Conservation (phyloP, 768 basidiomycete genomes). For the Cubamyces lactineus region DNA sequence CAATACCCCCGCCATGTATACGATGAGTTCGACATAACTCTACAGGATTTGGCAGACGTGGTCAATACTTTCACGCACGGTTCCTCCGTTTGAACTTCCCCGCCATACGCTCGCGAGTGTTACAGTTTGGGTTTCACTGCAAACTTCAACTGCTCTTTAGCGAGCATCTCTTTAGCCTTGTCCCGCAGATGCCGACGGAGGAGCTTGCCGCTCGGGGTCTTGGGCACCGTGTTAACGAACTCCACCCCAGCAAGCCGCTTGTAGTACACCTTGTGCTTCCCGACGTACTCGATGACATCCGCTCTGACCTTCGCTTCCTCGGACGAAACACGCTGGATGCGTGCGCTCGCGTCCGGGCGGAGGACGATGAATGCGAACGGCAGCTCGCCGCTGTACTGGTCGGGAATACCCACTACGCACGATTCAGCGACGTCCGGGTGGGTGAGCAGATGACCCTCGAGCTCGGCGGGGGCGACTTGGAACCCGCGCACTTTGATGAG, state of each 20-base stretch:
- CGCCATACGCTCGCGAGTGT: background rate
- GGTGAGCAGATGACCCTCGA: constrained; percentile 41
- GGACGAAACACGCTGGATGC: constrained; percentile 21
- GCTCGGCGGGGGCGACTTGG: constrained; percentile 41
- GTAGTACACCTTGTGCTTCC: constrained; percentile 37
- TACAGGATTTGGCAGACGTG: no score
- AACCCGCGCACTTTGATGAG: constrained; percentile 65
- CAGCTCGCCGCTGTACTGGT: constrained; percentile 76
- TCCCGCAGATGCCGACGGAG: constrained; percentile 36
- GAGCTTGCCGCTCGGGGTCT: constrained; percentile 38
- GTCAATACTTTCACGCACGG: no score
- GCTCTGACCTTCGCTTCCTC: constrained; percentile 41
- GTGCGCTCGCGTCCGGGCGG: constrained; percentile 40
- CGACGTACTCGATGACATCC: constrained; percentile 24
- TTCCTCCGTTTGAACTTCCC: no score
- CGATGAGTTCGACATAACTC: no score
- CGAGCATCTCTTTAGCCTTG: constrained; percentile 23
- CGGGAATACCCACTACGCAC: constrained; percentile 55
- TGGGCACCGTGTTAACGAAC: constrained; percentile 40
- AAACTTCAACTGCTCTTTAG: constrained; percentile 4
- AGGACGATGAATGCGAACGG: constrained; percentile 71
- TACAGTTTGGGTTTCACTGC: constrained; percentile 16
- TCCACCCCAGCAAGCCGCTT: constrained; percentile 43
- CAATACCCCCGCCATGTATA: no score
- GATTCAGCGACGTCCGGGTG: constrained; percentile 48